These are phyloP conservation scores for Coelastrella sp. DNA, from an alignment of 139 green algal species.

Conservation along the genomic window DNA sequence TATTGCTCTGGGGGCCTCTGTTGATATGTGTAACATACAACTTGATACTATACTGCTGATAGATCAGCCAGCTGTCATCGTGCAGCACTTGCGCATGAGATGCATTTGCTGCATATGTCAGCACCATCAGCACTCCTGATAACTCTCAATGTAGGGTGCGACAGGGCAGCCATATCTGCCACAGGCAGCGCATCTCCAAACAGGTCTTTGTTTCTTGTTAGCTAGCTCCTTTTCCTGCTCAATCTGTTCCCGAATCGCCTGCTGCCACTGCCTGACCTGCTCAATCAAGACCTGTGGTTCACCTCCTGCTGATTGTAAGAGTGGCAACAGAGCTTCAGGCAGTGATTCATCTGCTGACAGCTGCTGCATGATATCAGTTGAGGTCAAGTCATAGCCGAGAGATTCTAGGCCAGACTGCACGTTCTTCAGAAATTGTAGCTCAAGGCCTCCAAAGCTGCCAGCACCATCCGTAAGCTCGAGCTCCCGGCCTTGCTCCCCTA, in stretches of 20 bases:
- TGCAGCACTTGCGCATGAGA: too few relatives aligned
- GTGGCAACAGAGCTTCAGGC: conserved; percentile 22
- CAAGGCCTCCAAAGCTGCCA: conserved; percentile 42
- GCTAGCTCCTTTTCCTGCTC: conserved; percentile 50
- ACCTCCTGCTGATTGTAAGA: not conserved
- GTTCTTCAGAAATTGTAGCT: conserved; percentile 40
- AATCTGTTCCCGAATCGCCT: conserved; percentile 36
- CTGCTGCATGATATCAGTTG: conserved; percentile 24
- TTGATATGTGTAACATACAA: too few relatives aligned
- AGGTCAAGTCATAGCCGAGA: conserved; percentile 47
- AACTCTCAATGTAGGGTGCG: conserved; percentile 61
- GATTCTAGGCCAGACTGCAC: conserved; percentile 54
- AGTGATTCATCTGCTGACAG: conserved; percentile 31
- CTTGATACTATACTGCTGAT: too few relatives aligned
- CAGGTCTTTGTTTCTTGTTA: conserved; percentile 43
- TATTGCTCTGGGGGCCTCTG: too few relatives aligned
- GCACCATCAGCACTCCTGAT: conserved; percentile 39
- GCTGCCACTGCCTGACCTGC: conserved; percentile 57
- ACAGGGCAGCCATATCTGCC: conserved; percentile 58
- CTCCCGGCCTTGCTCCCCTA: not conserved
- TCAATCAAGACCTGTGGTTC: conserved; percentile 10
- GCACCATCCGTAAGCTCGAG: not conserved
- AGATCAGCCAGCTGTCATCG: too few relatives aligned
- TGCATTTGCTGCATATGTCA: too few relatives aligned
- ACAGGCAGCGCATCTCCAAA: conserved; percentile 56